These are phyloP conservation scores for Cryoendolithus antarcticus DNA, from an alignment of 2,329 filamentous ascomycete species.

Conservation along the genomic window DNA sequence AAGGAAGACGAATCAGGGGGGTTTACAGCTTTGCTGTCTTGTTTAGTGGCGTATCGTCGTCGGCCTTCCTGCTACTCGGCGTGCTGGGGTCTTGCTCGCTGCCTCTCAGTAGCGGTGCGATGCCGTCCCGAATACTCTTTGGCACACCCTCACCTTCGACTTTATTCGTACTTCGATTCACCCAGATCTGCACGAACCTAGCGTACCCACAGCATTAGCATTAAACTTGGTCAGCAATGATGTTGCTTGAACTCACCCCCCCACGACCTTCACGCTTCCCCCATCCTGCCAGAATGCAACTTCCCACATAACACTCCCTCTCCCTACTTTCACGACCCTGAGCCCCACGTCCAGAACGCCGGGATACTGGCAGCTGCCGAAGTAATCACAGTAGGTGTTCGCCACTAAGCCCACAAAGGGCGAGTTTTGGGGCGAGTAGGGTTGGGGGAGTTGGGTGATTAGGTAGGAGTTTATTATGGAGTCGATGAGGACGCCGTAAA, in stretches of 20 bases:
- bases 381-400: constrained; percentile 75
- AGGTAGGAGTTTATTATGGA: constrained; percentile 83
- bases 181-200: constrained; percentile 14
- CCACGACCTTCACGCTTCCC: constrained; percentile 68
- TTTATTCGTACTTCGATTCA: constrained; percentile 53
- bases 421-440: constrained; percentile 54
- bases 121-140: constrained; percentile 37
- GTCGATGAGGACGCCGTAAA: constrained; percentile 45
- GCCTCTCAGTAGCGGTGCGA: constrained; percentile 19
- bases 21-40: no score
- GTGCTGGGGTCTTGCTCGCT: constrained; percentile 12
- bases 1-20: no score
- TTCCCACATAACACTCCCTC: constrained; percentile 81
- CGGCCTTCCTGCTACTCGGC: no score
- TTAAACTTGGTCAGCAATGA: constrained; percentile 49
- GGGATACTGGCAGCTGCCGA: constrained; percentile 70
- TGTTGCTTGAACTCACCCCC: constrained; percentile 61
- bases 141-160: constrained; percentile 57
- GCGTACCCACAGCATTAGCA: no score
- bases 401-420: constrained; percentile 72
- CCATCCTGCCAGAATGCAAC: constrained; percentile 73
- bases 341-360: constrained; percentile 69
- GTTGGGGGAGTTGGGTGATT: constrained; percentile 58
- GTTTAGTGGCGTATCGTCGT: no score
- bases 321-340: constrained; percentile 71